phyloP scores from a whole-genome alignment of 495 filamentous ascomycete genomes.

The Aspergillus panamensis region DNA sequence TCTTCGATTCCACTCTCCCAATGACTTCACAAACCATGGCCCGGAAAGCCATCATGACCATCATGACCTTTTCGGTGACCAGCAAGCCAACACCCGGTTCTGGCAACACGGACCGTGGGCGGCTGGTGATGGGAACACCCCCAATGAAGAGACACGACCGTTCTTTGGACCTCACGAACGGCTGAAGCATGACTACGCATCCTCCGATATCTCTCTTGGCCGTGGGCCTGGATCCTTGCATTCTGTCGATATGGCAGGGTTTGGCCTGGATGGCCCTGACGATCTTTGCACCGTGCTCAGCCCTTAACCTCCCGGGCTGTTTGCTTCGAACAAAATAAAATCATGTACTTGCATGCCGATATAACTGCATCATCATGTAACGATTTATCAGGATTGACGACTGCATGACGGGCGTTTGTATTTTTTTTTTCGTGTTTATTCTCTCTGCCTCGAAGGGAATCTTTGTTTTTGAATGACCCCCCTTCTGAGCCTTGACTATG shows the following conservation, averaged over 20 bases:
- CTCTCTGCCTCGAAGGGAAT: background rate
- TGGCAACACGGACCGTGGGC: conserved; percentile 49
- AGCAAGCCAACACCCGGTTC: conserved; percentile 48
- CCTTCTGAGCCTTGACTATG: conserved; percentile 27
- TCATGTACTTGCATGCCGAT: conserved; percentile 31
- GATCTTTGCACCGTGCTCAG: conserved; percentile 40
- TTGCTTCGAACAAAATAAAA: conserved; percentile 1
- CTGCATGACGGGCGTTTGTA: conserved; percentile 49
- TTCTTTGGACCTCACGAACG: conserved; percentile 50
- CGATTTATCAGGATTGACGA: conserved; percentile 46
- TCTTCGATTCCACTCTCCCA: conserved; percentile 44
- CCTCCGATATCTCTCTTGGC: conserved; percentile 46
- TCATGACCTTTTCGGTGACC: conserved; percentile 48
- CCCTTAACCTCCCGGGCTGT: conserved; percentile 30
- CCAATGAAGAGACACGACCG: conserved; percentile 47
- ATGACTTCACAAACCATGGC: conserved; percentile 43
- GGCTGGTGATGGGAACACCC: conserved; percentile 47
- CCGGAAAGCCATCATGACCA: conserved; percentile 43
- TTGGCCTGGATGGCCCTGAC: conserved; percentile 41
- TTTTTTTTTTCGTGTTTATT: conserved; percentile 23
- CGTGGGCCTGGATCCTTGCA: conserved; percentile 46
- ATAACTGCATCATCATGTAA: conserved; percentile 44
- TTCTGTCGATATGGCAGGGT: conserved; percentile 49
- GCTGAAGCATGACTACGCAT: conserved; percentile 50
- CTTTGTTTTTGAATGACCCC: background rate